Base-by-base conservation (phyloP, 108 stramenopile genomes). In the Parietichytrium sp. region DNA sequence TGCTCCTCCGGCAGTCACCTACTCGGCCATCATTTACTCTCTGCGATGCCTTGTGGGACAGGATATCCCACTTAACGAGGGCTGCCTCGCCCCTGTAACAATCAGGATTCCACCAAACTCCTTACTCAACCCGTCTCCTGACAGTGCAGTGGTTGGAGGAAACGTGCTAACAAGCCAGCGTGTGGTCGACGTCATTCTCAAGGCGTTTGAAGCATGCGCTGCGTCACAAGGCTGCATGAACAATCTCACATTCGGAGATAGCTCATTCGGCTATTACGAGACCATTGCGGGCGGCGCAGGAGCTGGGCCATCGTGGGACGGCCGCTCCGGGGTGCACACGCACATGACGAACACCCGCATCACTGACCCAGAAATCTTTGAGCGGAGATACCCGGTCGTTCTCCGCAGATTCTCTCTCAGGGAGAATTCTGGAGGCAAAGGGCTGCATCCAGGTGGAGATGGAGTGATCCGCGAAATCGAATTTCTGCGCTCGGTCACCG, bases 161-260 rank as follows among this genome's bases (percentile, higher is more conserved):
- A 99, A 99, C 83, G 98, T 99, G 8, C 87, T 99, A 23, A 99
- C 98, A 20, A 95, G 94, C 51, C 97, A 98, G 83, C 87, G 98
- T 30, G 93, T 99, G 18, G 95, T 96, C 2, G 98, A 99, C 91
- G 98, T 99, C 27, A 94, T 99, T 8, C 88, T 99, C 48, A 86
- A 88, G 51, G 96, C 96, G 20, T 99, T 99, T 87, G 88, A 93
- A 30, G 98, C 96, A 33, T 95, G 95, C 86, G 97, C 98, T 4
- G 98, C 97, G 6, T 95, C 94, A 83, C 98, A 99, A 86, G 98
- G 98, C 0, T 99, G 98, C 85, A 99, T 99, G 98, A 98, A 98
- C 85, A 99, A 99, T 83, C 90, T 98, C 29, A 98, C 98, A 3
- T 98, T 99, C 85, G 98, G 98, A 0, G 93, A 99, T 87, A 88